phyloP scores from a whole-genome alignment of 495 filamentous ascomycete genomes.

The Lineolata rhizophorae region DNA sequence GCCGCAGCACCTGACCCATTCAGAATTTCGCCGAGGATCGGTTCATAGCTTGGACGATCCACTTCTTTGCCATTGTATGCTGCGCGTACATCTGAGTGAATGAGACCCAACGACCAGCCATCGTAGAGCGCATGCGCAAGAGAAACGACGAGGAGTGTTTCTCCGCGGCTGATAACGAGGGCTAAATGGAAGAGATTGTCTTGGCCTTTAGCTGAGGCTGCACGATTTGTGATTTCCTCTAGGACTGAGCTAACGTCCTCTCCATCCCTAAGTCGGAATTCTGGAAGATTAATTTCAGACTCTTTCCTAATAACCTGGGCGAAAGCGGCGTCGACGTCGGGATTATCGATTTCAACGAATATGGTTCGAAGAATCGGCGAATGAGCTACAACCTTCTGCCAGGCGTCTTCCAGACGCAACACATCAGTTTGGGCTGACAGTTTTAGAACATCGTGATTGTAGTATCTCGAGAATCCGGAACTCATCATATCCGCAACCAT shows the following conservation, averaged over 20 bases:
- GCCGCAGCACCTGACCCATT: slow-evolving; percentile 20
- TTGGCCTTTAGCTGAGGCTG: background rate
- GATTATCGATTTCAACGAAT: slow-evolving; percentile 40
- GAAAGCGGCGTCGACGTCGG: slow-evolving; percentile 28
- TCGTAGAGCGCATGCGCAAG: slow-evolving; percentile 67
- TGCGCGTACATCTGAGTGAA: slow-evolving; percentile 40
- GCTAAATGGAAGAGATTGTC: slow-evolving; percentile 12
- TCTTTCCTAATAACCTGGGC: slow-evolving; percentile 37
- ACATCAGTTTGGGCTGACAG: slow-evolving; percentile 27
- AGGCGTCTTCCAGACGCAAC: slow-evolving; percentile 31
- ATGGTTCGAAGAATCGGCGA: slow-evolving; percentile 54
- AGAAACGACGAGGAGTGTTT: slow-evolving; percentile 37
- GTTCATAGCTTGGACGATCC: slow-evolving; percentile 22
- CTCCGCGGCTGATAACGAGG: slow-evolving; percentile 8
- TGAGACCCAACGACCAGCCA: slow-evolving; percentile 43
- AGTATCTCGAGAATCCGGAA: slow-evolving; percentile 46
- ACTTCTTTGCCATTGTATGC: slow-evolving; percentile 27
- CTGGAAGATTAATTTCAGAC: slow-evolving; percentile 4
- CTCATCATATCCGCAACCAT: slow-evolving; percentile 57
- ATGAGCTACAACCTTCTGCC: slow-evolving; percentile 29
- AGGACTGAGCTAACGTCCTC: no score
- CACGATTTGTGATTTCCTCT: slow-evolving; percentile 8
- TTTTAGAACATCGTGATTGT: slow-evolving; percentile 52
- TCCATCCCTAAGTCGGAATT: no score
- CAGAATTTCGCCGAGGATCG: slow-evolving; percentile 24